phyloP scores from a whole-genome alignment of 305 asterid genomes.

The Andrographis paniculata region DNA sequence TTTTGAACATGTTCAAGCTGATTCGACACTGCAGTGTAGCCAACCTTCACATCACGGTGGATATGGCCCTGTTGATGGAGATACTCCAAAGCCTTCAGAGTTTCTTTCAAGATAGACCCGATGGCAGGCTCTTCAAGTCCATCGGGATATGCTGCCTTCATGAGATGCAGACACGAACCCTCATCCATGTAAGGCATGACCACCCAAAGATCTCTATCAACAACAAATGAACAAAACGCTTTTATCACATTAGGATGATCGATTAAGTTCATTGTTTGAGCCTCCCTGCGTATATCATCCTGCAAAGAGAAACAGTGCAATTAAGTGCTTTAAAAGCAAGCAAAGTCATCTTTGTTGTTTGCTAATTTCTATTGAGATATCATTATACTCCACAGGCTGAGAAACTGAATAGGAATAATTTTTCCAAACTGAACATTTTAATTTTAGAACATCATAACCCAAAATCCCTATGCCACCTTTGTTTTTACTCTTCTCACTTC shows the following conservation, averaged over 20 bases:
- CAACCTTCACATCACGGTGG: slow-evolving; percentile 97
- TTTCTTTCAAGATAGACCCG: slow-evolving; percentile 81
- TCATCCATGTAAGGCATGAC: slow-evolving; percentile 97
- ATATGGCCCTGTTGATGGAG: slow-evolving; percentile 97
- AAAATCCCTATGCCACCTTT: no score
- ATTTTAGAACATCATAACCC: no score
- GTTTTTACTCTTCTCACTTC: no score
- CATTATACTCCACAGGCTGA: background rate
- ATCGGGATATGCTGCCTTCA: slow-evolving; percentile 93
- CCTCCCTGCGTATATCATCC: slow-evolving; percentile 99
- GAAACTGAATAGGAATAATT: no score
- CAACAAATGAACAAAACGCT: slow-evolving; percentile 92
- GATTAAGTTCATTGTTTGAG: slow-evolving; percentile 93
- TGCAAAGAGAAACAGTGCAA: slow-evolving; percentile 26
- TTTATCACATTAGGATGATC: slow-evolving; percentile 90
- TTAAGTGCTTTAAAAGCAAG: background rate
- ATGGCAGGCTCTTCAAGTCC: slow-evolving; percentile 97
- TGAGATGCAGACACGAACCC: slow-evolving; percentile 97
- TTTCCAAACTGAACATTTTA: no score
- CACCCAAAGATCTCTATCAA: slow-evolving; percentile 93
- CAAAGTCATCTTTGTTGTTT: background rate
- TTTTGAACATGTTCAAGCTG: slow-evolving; percentile 12
- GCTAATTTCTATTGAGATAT: background rate
- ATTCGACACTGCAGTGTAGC: slow-evolving; percentile 14
- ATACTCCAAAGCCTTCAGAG: slow-evolving; percentile 91